Percentiles rank a stretch among this genome's conserved stretches.
phyloP scores from a whole-genome alignment of 2,329 filamentous ascomycete species.

The Fusarium acutatum region DNA sequence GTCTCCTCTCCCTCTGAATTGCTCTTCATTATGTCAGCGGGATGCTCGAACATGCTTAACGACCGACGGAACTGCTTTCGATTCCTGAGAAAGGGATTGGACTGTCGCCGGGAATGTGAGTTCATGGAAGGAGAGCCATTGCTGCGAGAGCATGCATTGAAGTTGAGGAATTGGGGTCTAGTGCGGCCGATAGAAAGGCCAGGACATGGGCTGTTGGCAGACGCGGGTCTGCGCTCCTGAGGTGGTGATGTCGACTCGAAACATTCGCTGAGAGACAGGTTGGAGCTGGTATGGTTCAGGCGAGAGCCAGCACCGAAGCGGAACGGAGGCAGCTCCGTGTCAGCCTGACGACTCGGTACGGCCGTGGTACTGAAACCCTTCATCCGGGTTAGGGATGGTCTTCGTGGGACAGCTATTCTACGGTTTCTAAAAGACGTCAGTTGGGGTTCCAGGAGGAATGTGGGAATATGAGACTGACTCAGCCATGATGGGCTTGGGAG shows the following conservation, averaged over 20 bases:
- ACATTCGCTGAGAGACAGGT: slow-evolving; percentile 78
- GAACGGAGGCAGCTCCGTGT: slow-evolving; percentile 76
- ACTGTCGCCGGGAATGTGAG: slow-evolving; percentile 75
- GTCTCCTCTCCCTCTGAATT: slow-evolving; percentile 68
- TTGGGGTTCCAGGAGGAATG: slow-evolving; percentile 20
- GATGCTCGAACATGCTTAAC: slow-evolving; percentile 96
- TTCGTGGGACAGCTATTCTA: slow-evolving; percentile 72
- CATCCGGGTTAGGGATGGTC: slow-evolving; percentile 77
- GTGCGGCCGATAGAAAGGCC: slow-evolving; percentile 67
- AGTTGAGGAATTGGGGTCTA: slow-evolving; percentile 71
- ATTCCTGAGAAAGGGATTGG: slow-evolving; percentile 76
- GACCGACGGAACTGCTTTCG: slow-evolving; percentile 91
- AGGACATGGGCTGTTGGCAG: slow-evolving; percentile 66
- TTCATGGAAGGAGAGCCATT: slow-evolving; percentile 77
- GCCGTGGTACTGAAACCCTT: slow-evolving; percentile 79
- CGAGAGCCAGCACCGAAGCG: slow-evolving; percentile 67
- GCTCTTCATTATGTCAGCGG: slow-evolving; percentile 85
- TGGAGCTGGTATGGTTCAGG: slow-evolving; percentile 43
- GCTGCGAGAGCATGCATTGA: slow-evolving; percentile 63
- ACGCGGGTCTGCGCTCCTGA: slow-evolving; percentile 70
- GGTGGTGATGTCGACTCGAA: slow-evolving; percentile 79
- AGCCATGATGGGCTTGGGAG: slow-evolving; percentile 56
- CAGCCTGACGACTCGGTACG: slow-evolving; percentile 68
- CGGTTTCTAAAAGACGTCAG: slow-evolving; percentile 57
- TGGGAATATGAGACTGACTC: slow-evolving; percentile 58